A percentile compares a stretch with the other conserved stretches of the same genome.
These are phyloP conservation scores for Trifolium subterraneum DNA, from an alignment of 306 rosid species.

Conservation along the genomic window DNA sequence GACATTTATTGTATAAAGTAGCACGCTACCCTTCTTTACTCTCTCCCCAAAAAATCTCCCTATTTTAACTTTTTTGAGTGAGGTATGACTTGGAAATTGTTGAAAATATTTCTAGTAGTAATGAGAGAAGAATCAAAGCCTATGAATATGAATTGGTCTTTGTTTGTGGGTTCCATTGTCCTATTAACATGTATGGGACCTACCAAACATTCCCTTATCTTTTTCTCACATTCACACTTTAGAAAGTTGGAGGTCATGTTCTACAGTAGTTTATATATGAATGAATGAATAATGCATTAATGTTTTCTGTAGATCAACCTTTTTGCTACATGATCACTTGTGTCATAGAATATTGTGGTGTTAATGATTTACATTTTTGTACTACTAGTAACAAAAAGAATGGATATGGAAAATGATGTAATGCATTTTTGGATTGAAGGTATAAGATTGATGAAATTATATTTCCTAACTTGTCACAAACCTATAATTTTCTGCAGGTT, in stretches of 20 bases:
- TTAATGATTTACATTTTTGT: not conserved
- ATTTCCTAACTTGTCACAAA: too few species aligned
- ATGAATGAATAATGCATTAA: slow-evolving; percentile 23
- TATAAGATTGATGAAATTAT: too few species aligned
- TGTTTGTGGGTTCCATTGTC: slow-evolving; percentile 39
- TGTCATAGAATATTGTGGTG: slow-evolving; percentile 14
- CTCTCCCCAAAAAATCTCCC: slow-evolving; percentile 57
- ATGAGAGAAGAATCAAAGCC: not conserved
- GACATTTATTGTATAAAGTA: slow-evolving; percentile 80
- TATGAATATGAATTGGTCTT: not conserved
- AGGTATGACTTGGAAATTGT: slow-evolving; percentile 54
- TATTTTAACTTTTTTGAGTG: slow-evolving; percentile 49
- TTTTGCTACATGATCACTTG: slow-evolving; percentile 40
- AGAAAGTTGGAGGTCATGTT: slow-evolving; percentile 45
- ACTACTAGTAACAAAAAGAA: too few species aligned
- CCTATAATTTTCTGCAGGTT: too few species aligned
- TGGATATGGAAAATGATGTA: too few species aligned
- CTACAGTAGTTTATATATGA: slow-evolving; percentile 16
- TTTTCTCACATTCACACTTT: slow-evolving; percentile 54
- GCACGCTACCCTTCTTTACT: slow-evolving; percentile 69
- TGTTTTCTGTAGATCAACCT: slow-evolving; percentile 38
- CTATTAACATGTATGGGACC: slow-evolving; percentile 35
- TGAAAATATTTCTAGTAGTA: not conserved
- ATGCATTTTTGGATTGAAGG: too few species aligned
- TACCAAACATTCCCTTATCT: slow-evolving; percentile 42